phyloP scores from a whole-genome alignment of 177 flowering plant species.

The Tripterygium wilfordii region DNA sequence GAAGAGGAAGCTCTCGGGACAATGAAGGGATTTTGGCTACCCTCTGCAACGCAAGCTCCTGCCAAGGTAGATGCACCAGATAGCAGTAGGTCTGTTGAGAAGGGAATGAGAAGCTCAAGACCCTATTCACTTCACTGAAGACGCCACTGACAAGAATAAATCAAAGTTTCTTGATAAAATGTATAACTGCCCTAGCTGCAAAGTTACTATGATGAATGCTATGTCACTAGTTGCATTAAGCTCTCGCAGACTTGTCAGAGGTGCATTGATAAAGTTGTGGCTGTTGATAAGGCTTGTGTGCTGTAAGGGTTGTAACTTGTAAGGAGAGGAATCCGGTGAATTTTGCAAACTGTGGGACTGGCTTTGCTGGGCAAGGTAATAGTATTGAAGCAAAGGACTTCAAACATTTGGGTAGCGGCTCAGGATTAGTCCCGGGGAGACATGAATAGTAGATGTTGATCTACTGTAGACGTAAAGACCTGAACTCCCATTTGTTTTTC shows the following conservation, averaged over 20 bases:
- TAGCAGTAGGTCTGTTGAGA: slow-evolving; percentile 66
- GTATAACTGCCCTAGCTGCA: slow-evolving; percentile 88
- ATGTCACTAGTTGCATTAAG: slow-evolving; percentile 69
- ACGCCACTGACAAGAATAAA: slow-evolving; percentile 34
- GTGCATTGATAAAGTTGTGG: slow-evolving; percentile 75
- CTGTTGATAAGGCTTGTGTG: slow-evolving; percentile 76
- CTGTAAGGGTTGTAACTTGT: slow-evolving; percentile 66
- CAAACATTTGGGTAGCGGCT: slow-evolving; percentile 95
- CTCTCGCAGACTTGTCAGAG: slow-evolving; percentile 92
- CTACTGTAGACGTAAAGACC: slow-evolving; percentile 67
- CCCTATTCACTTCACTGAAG: slow-evolving; percentile 70
- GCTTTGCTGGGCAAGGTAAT: slow-evolving; percentile 86
- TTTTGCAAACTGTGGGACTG: slow-evolving; percentile 85
- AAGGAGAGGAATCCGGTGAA: slow-evolving; percentile 66
- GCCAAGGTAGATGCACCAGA: slow-evolving; percentile 76
- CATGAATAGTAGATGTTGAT: too few relatives aligned
- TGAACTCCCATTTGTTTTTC: slow-evolving; percentile 15
- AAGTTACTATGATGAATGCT: slow-evolving; percentile 83
- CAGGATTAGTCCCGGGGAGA: slow-evolving; percentile 81
- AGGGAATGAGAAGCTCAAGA: slow-evolving; percentile 85
- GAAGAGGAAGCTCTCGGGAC: slow-evolving; percentile 95
- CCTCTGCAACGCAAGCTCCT: slow-evolving; percentile 94
- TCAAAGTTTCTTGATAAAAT: slow-evolving; percentile 36
- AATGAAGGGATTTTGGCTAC: slow-evolving; percentile 99
- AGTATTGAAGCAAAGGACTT: slow-evolving; percentile 73